Base-by-base conservation (phyloP, 2,329 filamentous ascomycete genomes). In the Microascus cirrosus region DNA sequence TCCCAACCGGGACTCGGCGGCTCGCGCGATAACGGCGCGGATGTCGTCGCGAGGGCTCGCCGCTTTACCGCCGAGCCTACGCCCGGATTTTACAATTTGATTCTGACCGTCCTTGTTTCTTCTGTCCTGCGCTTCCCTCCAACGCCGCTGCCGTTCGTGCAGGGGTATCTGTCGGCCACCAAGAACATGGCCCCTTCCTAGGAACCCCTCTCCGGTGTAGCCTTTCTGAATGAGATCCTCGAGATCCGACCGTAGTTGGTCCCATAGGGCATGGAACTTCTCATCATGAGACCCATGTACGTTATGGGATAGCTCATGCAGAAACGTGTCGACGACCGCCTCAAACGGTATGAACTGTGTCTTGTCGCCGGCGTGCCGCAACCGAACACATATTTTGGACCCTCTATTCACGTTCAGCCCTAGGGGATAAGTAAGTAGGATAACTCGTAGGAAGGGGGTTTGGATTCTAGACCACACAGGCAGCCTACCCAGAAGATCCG, bases 261-360 rank as follows among this genome's bases (percentile, higher is more conserved):
- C 86, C 90, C 92, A 96, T 5, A 96, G 75, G 0, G 85, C 85
- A 63, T 96, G 84, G 67, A 97, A 97, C 39, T 87, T 81, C 53
- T 77, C 79, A 67, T 96, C 84, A 69, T 97, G 93, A 1, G 89
- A 89, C 0, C 90, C 90, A 69, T 87, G 84, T 12, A 90, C 81
- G 62, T 88, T 96, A 67, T 97, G 93, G n/a, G 84, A 86, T 2
- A 97, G 81, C 76, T 97, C 93, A 68, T 97, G 93, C 22, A 97
- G 82, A 84, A 97, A 88, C 0, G 93, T 97, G 70, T 96, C 91
- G 51, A 90, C 78, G 8, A 96, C 80, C 62, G 88, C 77, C 66
- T 96, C 90, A 59, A 92, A 73, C 1, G 88, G 85, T 22, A 96
- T 71, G 66, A 97, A 97, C 64, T 90, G 85, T 45, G 76, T 83